A percentile compares a stretch with the other conserved stretches of the same genome.
Evolutionary conservation across 1,139 yeast genomes (phyloP).

Genomic region (Eremothecium gossypii): DNA sequence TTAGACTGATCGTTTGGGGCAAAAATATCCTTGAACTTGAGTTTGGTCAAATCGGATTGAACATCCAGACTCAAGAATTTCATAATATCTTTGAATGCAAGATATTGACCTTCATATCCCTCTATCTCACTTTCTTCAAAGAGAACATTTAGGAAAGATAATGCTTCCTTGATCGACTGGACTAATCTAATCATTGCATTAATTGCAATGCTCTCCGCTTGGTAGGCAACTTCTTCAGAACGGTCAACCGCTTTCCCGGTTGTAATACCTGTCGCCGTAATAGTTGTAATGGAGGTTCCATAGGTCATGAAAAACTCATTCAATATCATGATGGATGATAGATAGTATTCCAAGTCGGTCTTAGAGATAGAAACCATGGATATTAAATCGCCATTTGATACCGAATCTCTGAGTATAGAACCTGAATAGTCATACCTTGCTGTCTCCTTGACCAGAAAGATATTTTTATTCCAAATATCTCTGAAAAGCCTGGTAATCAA

Average conservation of each 20-base stretch:
- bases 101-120: slow-evolving; percentile 34
- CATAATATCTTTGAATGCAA: slow-evolving; percentile 53
- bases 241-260: slow-evolving; percentile 21
- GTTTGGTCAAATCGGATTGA: slow-evolving; percentile 56
- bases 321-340: slow-evolving; percentile 50
- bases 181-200: slow-evolving; percentile 69
- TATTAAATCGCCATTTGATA: slow-evolving; percentile 17
- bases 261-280: slow-evolving; percentile 33
- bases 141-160: slow-evolving; percentile 75
- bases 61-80: slow-evolving; percentile 56
- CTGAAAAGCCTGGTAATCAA: slow-evolving; percentile 70
- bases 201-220: slow-evolving; percentile 88
- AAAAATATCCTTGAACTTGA: slow-evolving; percentile 69
- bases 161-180: slow-evolving; percentile 76
- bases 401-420: slow-evolving; percentile 8
- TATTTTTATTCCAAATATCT: slow-evolving; percentile 66
- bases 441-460: slow-evolving; percentile 43
- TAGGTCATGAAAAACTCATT: slow-evolving; percentile 48
- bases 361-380: slow-evolving; percentile 36
- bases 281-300: slow-evolving; percentile 57
- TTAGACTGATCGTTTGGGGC: slow-evolving; percentile 56
- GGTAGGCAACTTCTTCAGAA: slow-evolving; percentile 47
- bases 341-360: slow-evolving; percentile 50
- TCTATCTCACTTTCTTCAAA: slow-evolving; percentile 58
- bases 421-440: slow-evolving; percentile 33